Conservation (phyloP, 2,329 filamentous ascomycete species). For the Neopestalotiopsis rosae region DNA sequence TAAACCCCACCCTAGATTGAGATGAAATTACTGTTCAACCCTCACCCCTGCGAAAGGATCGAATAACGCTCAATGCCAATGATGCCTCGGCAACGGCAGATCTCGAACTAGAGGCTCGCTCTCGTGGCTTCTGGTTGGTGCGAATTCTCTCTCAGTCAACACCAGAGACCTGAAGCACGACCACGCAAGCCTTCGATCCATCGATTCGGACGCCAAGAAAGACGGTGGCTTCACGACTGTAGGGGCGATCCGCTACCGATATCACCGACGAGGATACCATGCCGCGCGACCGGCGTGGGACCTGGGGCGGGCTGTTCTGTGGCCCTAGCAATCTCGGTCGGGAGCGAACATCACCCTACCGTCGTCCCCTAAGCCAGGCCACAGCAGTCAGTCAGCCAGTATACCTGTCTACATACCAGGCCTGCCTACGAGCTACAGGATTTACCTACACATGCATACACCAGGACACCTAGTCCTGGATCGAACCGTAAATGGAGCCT, state of each 20-base stretch:
- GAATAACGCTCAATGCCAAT: neutral
- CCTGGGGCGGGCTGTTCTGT: neutral
- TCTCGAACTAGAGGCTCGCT: neutral
- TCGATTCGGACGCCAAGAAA: conserved; percentile 13
- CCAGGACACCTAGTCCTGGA: neutral
- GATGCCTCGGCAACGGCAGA: neutral
- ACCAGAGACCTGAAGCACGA: conserved; percentile 17
- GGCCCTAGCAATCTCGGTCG: conserved; percentile 11
- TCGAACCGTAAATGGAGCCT: neutral
- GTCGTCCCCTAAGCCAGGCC: neutral
- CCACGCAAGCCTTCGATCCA: conserved; percentile 16
- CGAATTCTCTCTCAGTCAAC: neutral
- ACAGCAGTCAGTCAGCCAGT: no score
- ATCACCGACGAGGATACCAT: conserved; percentile 12
- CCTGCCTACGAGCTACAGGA: no score
- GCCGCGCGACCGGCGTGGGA: conserved; percentile 1
- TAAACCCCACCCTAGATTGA: neutral
- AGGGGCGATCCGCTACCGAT: conserved; percentile 16
- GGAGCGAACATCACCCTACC: conserved; percentile 12
- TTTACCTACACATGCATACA: no score
- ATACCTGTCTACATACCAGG: no score
- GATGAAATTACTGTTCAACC: neutral
- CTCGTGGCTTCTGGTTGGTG: conserved; percentile 15
- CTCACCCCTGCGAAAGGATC: conserved; percentile 4
- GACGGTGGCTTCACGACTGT: conserved; percentile 18